A percentile compares a stretch with the other conserved stretches of the same genome.
These are phyloP conservation scores for Gnaphalium uliginosum DNA, from an alignment of 129 eudicot genomes.

Conservation along the genomic window DNA sequence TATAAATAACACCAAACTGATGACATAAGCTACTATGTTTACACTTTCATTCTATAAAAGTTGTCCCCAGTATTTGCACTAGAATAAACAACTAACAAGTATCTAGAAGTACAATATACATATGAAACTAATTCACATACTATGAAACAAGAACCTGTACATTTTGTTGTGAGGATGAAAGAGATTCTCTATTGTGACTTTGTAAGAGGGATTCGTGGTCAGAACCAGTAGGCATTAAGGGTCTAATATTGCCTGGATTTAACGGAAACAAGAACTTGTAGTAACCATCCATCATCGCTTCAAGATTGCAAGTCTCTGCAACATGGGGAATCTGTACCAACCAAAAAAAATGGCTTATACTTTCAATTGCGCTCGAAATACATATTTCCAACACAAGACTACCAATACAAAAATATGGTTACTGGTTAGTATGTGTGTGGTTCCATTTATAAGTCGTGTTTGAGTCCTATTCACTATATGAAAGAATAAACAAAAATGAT, in stretches of 20 bases:
- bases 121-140: conserved; percentile 15
- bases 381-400: background rate
- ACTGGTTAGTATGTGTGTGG: background rate
- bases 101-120: conserved; percentile 5
- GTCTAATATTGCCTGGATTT: conserved; percentile 92
- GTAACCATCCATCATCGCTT: conserved; percentile 95
- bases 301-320: conserved; percentile 86
- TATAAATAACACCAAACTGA: too few species aligned
- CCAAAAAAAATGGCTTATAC: background rate
- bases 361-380: background rate
- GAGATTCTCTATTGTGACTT: conserved; percentile 63
- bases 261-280: conserved; percentile 83
- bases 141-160: conserved; percentile 41
- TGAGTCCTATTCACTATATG: background rate
- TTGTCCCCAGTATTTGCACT: conserved; percentile 13
- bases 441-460: background rate
- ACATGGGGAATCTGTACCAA: conserved; percentile 72
- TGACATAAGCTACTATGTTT: too few species aligned
- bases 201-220: conserved; percentile 54
- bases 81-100: background rate
- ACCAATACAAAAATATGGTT: conserved; percentile 5
- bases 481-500: background rate
- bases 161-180: conserved; percentile 37
- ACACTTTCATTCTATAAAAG: background rate
- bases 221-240: conserved; percentile 60